phyloP scores from a whole-genome alignment of 2,329 filamentous ascomycete genomes.

The Apiospora saccharicola region DNA sequence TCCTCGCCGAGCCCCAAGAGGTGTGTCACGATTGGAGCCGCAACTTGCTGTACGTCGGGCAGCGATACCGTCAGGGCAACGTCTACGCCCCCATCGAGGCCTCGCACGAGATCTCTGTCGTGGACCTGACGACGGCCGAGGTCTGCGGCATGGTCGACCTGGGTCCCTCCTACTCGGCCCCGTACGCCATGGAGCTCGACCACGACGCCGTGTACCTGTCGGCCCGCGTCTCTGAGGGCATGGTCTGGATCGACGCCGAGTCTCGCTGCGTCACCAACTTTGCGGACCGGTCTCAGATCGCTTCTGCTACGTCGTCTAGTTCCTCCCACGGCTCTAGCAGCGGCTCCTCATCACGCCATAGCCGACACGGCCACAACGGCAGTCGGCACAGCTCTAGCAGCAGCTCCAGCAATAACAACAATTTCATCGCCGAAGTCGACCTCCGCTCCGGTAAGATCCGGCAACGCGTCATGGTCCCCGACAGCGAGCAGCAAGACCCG shows the following conservation, averaged over 20 bases:
- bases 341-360: not conserved
- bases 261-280: constrained; percentile 32
- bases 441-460: constrained; percentile 38
- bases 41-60: constrained; percentile 36
- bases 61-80: constrained; percentile 37
- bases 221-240: constrained; percentile 35
- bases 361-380: not conserved
- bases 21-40: constrained; percentile 37
- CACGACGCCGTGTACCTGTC: constrained; percentile 34
- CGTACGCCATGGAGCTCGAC: constrained; percentile 37
- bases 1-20: constrained; percentile 39
- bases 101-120: constrained; percentile 34
- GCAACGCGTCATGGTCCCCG: constrained; percentile 37
- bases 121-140: constrained; percentile 33
- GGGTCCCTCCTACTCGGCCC: constrained; percentile 33
- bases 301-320: constrained; percentile 17
- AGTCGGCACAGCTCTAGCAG: not conserved
- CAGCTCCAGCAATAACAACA: constrained; percentile 24
- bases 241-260: constrained; percentile 36
- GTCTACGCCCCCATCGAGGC: constrained; percentile 36
- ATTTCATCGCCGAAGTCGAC: constrained; percentile 39
- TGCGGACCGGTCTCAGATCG: constrained; percentile 28
- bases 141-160: constrained; percentile 33
- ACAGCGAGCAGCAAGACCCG: constrained; percentile 30
- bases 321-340: not conserved